Evolutionary conservation across 2,329 filamentous ascomycete species (phyloP).

Genomic region (Aspergillus eucalypticola): DNA sequence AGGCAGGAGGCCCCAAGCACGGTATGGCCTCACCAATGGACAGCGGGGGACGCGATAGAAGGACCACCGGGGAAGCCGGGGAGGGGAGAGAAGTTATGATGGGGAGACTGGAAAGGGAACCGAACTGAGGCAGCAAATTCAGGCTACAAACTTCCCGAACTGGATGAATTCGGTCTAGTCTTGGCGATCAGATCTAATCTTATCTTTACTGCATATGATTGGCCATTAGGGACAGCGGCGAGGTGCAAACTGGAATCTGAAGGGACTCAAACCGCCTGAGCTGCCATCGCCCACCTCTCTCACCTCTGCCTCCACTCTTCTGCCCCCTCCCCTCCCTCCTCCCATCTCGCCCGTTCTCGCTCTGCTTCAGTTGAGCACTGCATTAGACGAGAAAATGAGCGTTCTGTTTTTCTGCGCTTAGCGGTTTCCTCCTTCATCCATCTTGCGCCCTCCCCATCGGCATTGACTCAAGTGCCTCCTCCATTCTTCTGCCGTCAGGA

Average conservation of each 20-base stretch:
- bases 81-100: neutral
- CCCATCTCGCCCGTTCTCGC: slow-evolving; percentile 1
- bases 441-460: slow-evolving; percentile 13
- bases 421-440: slow-evolving; percentile 16
- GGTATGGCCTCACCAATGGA: slow-evolving; percentile 8
- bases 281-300: neutral
- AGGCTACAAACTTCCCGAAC: slow-evolving; percentile 3
- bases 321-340: slow-evolving; percentile 3
- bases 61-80: neutral
- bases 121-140: slow-evolving; percentile 16
- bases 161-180: slow-evolving; percentile 22
- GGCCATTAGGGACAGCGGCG: slow-evolving; percentile 15
- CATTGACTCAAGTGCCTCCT: slow-evolving; percentile 11
- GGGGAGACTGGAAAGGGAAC: slow-evolving; percentile 2
- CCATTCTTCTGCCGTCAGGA: slow-evolving; percentile 18
- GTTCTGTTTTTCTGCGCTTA: slow-evolving; percentile 21
- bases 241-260: neutral
- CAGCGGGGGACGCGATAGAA: neutral
- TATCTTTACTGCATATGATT: slow-evolving; percentile 36
- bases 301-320: slow-evolving; percentile 8
- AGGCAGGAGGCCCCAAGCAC: neutral
- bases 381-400: slow-evolving; percentile 22
- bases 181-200: slow-evolving; percentile 44
- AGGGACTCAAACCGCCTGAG: too few species aligned
- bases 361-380: neutral